phyloP scores from a whole-genome alignment of 2,329 filamentous ascomycete genomes.

The Albifimbria verrucaria region DNA sequence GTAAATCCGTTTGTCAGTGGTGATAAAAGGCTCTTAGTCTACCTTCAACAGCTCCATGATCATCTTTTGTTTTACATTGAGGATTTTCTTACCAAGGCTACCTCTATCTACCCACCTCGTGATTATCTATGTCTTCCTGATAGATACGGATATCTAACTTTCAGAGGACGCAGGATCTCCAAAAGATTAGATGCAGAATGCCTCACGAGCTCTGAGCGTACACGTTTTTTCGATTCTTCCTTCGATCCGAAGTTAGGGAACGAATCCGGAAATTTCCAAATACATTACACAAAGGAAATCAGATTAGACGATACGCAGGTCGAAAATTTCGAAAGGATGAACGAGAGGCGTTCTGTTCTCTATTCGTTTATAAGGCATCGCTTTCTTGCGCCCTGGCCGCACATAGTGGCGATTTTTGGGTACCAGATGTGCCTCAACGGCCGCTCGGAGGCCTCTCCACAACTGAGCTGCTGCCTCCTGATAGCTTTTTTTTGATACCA shows the following conservation, averaged over 20 bases:
- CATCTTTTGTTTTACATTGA: slow-evolving; percentile 8
- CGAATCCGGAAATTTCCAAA: neutral
- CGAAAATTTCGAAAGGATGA: neutral
- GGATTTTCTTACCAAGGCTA: slow-evolving; percentile 15
- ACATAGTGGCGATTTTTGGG: neutral
- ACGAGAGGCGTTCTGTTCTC: neutral
- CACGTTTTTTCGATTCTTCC: slow-evolving; percentile 8
- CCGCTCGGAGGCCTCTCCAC: neutral
- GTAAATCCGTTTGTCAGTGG: neutral
- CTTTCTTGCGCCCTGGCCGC: neutral
- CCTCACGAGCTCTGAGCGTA: slow-evolving; percentile 4
- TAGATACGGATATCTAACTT: slow-evolving; percentile 1
- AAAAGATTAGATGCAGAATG: slow-evolving; percentile 1
- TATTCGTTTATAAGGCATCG: neutral
- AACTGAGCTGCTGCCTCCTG: neutral
- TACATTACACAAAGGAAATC: neutral
- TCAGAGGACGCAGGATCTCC: slow-evolving; percentile 1
- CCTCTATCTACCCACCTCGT: slow-evolving; percentile 4
- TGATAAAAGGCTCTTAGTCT: neutral
- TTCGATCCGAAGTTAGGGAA: slow-evolving; percentile 3
- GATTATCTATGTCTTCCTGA: slow-evolving; percentile 10
- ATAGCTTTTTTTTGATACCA: no score
- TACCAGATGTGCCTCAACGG: neutral
- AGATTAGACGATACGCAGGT: neutral
- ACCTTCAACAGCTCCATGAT: slow-evolving; percentile 1